Base-by-base conservation (phyloP, 371 early-diverging fungal genomes). In the Mucor circinelloides region DNA sequence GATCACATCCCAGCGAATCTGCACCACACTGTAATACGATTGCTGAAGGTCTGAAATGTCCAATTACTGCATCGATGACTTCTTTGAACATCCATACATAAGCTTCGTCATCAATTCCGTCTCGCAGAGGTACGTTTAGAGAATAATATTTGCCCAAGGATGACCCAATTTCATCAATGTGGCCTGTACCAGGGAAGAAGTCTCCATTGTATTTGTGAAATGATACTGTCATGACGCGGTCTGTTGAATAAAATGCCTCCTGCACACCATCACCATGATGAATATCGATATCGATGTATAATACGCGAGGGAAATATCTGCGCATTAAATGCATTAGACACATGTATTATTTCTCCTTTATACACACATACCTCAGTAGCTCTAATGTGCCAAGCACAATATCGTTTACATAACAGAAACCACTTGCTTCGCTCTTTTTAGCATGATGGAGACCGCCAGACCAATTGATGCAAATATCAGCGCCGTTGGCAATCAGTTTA, bases 191-290 rank as follows among this genome's bases (percentile, higher is more conserved):
- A 0, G 98, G 98, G 77, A 97, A 98, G 75, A 94, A 98, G 28
- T 90, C 92, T 40, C 94, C 95, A 62, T 95, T 95, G 79, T 95
- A 96, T 80, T 95, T 96, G 80, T 98, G 98, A 70, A 97, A 93
- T 2, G 93, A 93, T 10, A 95, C 91, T 0, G 97, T 97, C 91
- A 96, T 91, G 7, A 97, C 97, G 48, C 97, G 87, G 68, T 97
- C 94, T 7, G 93, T 91, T 19, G 87, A 84, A 65, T 94, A 93
- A 73, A 98, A 98, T 9, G 97, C 97, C 76, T 98, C 95, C 67
- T 95, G 96, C 4, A 98, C 98, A 44, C 97, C 98, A 73, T 98
- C 98, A 23, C 98, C 98, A 71, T 98, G 98, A 77, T 98, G 98
- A 63, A 96, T 91, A 74, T 98, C 98, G 69, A 97, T 96, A 70